Base-by-base conservation (phyloP, 176 grass and related monocot species). In the Themeda triandra region DNA sequence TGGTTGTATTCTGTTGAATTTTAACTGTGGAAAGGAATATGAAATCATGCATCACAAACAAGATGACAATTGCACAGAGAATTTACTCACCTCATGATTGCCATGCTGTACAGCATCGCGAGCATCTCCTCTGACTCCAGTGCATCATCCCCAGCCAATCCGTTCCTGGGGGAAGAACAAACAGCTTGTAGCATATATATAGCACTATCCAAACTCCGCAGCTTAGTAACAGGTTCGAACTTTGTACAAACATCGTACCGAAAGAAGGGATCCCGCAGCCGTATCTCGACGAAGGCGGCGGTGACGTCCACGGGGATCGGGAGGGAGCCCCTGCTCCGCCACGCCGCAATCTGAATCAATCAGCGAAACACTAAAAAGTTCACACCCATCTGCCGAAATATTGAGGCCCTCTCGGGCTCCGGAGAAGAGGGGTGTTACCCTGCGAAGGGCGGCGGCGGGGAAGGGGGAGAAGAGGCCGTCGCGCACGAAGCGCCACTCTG, bases 261-360 rank as follows among this genome's bases (percentile, higher is more conserved):
- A 79, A 98, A 95, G 87, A 93, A 95, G 81, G 91, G 91, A 87
- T 98, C 96, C 77, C 94, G 86, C 82, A 93, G 88, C 54, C 89
- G 89, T 51, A 95, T 93, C 83, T 94, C 91, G 5, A 94, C 78
- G 68, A 98, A 91, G 40, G 93, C 80, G 1, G 93, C 96, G 1
- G 96, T 95, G 28, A 95, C 91, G 42, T 95, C 91, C 66, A 98
- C 92, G 3, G 92, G 93, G 23, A 92, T 75, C 4, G 88, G 93
- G 36, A 92, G 89, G 62, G 83, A 87, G 8, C 93, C 96, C 45
- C 96, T 92, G 84, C 93, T 92, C 74, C 96, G 83, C 96, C 96
- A 98, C 42, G 87, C 91, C 1, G 91, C 91, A 37, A 98, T 92
- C 95, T 98, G 41, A 69, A 65, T 4, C 80, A 84, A 71, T 41